A percentile compares a stretch with the other conserved stretches of the same genome.
Conservation (phyloP, 768 basidiomycete species). For the Grammothele lineata region DNA sequence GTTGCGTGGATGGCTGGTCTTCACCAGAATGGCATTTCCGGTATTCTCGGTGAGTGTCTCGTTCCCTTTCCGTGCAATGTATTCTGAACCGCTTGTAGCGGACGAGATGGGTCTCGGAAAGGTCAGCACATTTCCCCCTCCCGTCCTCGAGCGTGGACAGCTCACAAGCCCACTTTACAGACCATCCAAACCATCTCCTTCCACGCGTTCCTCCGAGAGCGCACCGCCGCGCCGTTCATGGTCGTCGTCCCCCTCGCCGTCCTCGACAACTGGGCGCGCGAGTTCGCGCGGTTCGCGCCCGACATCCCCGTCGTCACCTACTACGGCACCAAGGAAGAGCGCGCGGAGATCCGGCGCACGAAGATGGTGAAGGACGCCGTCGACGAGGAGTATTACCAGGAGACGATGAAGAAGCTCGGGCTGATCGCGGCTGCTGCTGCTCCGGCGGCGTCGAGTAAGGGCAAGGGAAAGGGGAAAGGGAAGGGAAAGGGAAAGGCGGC, state of each 20-base stretch:
- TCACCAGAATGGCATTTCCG: conserved; percentile 80
- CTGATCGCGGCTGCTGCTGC: conserved; percentile 22
- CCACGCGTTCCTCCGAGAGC: conserved; percentile 81
- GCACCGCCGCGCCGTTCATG: conserved; percentile 72
- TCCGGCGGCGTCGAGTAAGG: conserved; percentile 11
- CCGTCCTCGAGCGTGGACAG: no score
- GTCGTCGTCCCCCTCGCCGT: conserved; percentile 93
- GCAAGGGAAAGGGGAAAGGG: conserved; percentile 17
- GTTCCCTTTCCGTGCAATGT: neutral
- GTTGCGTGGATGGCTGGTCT: conserved; percentile 93
- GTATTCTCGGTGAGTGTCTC: conserved; percentile 57
- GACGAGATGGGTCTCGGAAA: conserved; percentile 96
- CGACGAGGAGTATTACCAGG: conserved; percentile 21
- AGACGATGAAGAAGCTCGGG: conserved; percentile 16
- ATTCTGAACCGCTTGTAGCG: conserved; percentile 40
- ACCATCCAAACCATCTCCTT: conserved; percentile 96
- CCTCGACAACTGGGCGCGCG: conserved; percentile 85
- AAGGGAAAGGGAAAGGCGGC: conserved; percentile 7
- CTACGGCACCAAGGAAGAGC: conserved; percentile 79
- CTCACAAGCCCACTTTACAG: no score
- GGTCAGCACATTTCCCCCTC: conserved; percentile 31
- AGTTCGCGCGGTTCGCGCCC: conserved; percentile 84
- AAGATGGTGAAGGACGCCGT: conserved; percentile 39
- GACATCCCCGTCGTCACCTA: conserved; percentile 85
- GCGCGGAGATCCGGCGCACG: conserved; percentile 71